Evolutionary conservation across 768 basidiomycete species (phyloP), one percentile per base, ranked within the genome.

Genomic region (Serendipita sp.): DNA sequence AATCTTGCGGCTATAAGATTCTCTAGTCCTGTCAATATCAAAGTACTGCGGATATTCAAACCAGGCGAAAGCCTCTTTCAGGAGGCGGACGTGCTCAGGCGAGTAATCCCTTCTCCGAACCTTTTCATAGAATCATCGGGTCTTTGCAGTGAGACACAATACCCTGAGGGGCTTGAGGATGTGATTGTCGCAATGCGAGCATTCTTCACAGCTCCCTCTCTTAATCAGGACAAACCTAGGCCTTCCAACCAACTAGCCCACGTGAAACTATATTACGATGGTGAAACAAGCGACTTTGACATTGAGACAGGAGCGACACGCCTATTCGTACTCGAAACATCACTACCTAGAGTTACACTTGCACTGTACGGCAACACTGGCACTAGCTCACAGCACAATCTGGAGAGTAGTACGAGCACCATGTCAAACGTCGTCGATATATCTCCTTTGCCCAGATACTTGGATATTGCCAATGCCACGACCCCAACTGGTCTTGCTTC

Each of bases 251-350:
- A 81, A 15, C 78, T 91, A 15, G 81, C 86, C 13, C 85, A 85
- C 3, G 87, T 87, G 2, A 75, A 79, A 5, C 79, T 91, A 44
- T 82, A 85, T 0, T 90, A 89, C 71, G 76, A 83, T 3, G 89
- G 88, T 1, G 83, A 84, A 1, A 77, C 80, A 68, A 77, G 79
- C 47, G 84, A 89, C 66, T 90, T 84, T 72, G 68, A 72, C 3
- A 81, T 85, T 89, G 85, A 84, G 84, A 44, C 56, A 89, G 74
- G 89, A 83, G 69, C 84, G 2, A 89, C 88, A 23, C 84, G 89
- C 48, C 76, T 91, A 35, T 84, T 91, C 80, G 86, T 91, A 65
- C 78, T 91, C 67, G 85, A 84, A 70, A 89, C 89, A n/a, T 76
- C 80, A 41, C 90, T 89, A 72, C 75, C 81, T 58, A 76, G 75